Evolutionary conservation across 768 basidiomycete genomes (phyloP).

Genomic region (Suillus tomentosus): DNA sequence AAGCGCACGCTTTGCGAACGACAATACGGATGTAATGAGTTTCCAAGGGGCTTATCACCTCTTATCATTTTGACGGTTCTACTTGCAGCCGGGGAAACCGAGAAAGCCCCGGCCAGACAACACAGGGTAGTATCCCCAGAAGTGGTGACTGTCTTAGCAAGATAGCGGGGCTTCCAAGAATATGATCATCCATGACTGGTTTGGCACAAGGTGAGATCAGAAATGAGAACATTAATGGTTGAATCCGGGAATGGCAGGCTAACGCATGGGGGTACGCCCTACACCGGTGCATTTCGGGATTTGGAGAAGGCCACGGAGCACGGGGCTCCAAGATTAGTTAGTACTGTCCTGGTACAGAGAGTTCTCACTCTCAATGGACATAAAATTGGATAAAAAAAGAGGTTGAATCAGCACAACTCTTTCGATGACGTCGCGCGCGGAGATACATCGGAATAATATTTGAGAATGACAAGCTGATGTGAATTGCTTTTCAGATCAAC

Average conservation of each 20-base stretch:
- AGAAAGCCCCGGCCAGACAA: conserved; percentile 64
- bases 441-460: conserved; percentile 1
- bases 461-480: not conserved
- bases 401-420: conserved; percentile 2
- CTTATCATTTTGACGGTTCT: not conserved
- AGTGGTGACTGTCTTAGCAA: conserved; percentile 34
- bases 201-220: conserved; percentile 50
- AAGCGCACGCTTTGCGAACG: not conserved
- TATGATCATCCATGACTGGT: conserved; percentile 68
- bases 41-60: not conserved
- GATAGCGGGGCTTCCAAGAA: conserved; percentile 41
- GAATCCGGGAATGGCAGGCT: no score
- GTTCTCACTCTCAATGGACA: no score
- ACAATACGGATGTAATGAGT: not conserved
- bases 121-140: conserved; percentile 62
- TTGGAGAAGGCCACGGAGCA: no score
- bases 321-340: no score
- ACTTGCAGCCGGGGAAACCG: conserved; percentile 56
- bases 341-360: no score
- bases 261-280: no score
- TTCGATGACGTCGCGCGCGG: not conserved
- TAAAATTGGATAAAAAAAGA: no score
- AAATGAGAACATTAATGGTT: not conserved
- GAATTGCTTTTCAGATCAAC: not conserved
- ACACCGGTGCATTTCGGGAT: no score